Conservation (phyloP, 176 grass and related monocot genomes). For the Zoysia pacifica region DNA sequence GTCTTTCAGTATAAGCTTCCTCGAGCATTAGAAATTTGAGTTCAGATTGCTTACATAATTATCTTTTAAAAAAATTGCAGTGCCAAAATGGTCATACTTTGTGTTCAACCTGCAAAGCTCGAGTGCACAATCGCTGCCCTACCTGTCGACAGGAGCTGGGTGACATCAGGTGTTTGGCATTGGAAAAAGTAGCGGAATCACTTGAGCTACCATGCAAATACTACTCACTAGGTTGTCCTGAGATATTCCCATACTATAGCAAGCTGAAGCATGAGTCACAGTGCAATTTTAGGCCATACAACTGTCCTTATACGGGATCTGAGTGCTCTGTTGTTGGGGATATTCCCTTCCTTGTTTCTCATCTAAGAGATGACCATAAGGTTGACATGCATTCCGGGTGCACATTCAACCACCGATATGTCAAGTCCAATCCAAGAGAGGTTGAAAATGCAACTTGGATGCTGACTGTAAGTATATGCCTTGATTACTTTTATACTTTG, state of each 20-base stretch:
- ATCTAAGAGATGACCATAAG: constrained; percentile 48
- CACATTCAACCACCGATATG: constrained; percentile 51
- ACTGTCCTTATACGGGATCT: constrained; percentile 34
- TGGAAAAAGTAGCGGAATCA: constrained; percentile 47
- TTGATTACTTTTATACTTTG: not conserved
- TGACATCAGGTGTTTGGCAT: constrained; percentile 39
- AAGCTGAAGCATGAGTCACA: constrained; percentile 47
- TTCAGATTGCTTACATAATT: not conserved
- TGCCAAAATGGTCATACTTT: constrained; percentile 46
- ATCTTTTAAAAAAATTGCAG: constrained; percentile 12
- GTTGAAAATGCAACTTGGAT: constrained; percentile 49
- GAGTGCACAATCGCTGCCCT: constrained; percentile 44
- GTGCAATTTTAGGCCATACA: constrained; percentile 38
- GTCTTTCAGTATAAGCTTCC: no score
- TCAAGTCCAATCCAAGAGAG: constrained; percentile 44
- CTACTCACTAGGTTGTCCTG: constrained; percentile 38
- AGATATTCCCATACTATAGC: constrained; percentile 50
- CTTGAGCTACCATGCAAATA: constrained; percentile 40
- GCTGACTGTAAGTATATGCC: constrained; percentile 36
- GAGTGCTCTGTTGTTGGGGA: constrained; percentile 34
- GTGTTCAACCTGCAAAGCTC: constrained; percentile 46
- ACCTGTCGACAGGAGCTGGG: constrained; percentile 42
- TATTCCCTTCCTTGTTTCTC: constrained; percentile 45
- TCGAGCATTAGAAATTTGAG: not conserved
- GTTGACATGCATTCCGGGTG: constrained; percentile 47